Evolutionary conservation across 768 basidiomycete genomes (phyloP), one percentile per base, ranked within the genome.

Genomic region (Galerina sulciceps): DNA sequence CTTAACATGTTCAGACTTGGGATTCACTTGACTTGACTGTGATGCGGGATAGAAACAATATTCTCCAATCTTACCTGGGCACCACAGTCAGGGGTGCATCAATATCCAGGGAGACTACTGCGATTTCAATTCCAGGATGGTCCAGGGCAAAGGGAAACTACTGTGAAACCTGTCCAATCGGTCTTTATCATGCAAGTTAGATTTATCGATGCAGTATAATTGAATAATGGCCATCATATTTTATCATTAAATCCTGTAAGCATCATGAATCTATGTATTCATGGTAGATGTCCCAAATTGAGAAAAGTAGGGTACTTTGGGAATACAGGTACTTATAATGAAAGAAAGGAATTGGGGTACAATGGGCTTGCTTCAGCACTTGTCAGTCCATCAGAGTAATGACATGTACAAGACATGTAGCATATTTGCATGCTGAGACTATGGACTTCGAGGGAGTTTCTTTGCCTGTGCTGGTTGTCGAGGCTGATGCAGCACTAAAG

Each of bases 151-250:
- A 78, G 26, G 68, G 69, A 18, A 71, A 62, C 15, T 73, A 71
- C 37, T 91, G 91, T 91, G 79, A 74, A 60, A 79, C 86, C 2
- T 87, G 84, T 66, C 90, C 91, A 5, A 87, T 93, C 44, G 91
- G 91, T 9, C 77, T 89, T 9, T 71, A 68, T 47, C 48, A 55
- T 50, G 45, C 38, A 58, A 44, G 52, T 42, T 50, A 57, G 48
- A 22, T 48, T 11, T 20, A 48, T 36, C 47, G n/a, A 51, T 36
- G 31, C 17, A 36, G 42, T 42, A 44, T 35, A 31, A 15, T 31
- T 22, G 17, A 42, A 22, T 48, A 20, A 38, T 15, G 15, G 42
- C 57, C 34, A 38, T 53, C 37, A 50, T 45, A 44, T 40, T 17
- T n/a, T 3, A 23, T 49, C 31, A 42, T 35, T 47, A 20, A 41